phyloP scores from a whole-genome alignment of 345 rosid species.

The Mallotus nudiflorus region DNA sequence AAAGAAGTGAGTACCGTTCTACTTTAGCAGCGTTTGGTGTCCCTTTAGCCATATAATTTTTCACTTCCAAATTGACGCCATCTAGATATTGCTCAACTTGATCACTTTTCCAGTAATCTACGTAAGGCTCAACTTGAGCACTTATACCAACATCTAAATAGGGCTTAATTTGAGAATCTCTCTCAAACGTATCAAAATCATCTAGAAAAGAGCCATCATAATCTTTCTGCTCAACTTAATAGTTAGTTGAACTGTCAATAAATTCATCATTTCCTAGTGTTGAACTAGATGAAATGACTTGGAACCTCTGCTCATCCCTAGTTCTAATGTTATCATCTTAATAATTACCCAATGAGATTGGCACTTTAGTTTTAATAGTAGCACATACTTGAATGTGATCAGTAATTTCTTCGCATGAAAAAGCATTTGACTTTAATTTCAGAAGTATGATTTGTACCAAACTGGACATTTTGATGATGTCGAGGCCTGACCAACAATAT shows the following conservation, averaged over 20 bases:
- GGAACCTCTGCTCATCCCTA: constrained; percentile 17
- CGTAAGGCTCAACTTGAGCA: constrained; percentile 21
- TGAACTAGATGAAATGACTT: constrained; percentile 8
- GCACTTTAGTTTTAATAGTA: constrained; percentile 21
- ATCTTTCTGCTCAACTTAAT: constrained; percentile 2
- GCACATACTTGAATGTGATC: constrained; percentile 13
- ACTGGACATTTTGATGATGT: constrained; percentile 1
- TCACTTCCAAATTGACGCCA: constrained; percentile 10
- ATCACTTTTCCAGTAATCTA: background rate
- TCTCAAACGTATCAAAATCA: background rate
- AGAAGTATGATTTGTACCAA: constrained; percentile 10
- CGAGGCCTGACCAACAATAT: constrained; percentile 40
- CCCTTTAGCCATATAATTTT: constrained; percentile 24
- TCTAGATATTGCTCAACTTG: constrained; percentile 28
- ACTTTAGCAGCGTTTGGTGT: constrained; percentile 13
- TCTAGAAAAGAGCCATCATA: constrained; percentile 20
- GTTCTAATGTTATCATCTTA: background rate
- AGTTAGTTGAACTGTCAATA: constrained; percentile 13
- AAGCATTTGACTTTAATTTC: constrained; percentile 4
- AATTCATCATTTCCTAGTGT: constrained; percentile 10
- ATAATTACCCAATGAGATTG: constrained; percentile 18
- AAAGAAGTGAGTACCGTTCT: no score
- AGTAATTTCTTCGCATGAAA: constrained; percentile 16
- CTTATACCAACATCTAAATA: background rate
- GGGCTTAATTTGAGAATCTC: constrained; percentile 19